Conservation (phyloP, 2,329 filamentous ascomycete species). For the Monosporascus cannonballus region DNA sequence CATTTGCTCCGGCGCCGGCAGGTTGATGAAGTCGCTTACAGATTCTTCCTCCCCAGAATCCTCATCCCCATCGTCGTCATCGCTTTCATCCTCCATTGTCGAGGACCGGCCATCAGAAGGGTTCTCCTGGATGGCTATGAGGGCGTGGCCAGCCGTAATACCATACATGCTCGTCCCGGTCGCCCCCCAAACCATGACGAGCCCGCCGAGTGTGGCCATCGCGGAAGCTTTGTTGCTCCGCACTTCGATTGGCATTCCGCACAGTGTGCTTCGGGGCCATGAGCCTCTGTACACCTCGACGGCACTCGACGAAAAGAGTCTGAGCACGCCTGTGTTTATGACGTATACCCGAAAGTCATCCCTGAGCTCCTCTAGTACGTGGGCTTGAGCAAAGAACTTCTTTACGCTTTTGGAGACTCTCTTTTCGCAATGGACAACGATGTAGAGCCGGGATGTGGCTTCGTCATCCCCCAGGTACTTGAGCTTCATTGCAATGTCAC, state of each 20-base stretch:
- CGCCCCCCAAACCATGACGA: not conserved
- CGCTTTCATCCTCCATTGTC: not conserved
- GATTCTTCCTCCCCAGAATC: not conserved
- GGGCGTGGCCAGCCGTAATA: conserved; percentile 5
- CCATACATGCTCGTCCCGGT: not conserved
- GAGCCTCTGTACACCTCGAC: too few species aligned
- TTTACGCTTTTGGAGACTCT: conserved; percentile 1
- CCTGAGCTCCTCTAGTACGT: conserved; percentile 1
- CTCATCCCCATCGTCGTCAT: not conserved
- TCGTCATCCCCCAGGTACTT: conserved; percentile 1
- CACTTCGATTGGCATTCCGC: too few species aligned
- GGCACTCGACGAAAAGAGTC: not conserved
- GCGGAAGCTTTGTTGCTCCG: not conserved
- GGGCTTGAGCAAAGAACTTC: conserved; percentile 4
- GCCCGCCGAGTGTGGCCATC: conserved; percentile 4
- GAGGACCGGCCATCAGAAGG: too few species aligned
- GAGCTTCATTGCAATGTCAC: conserved; percentile 2
- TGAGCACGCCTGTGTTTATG: not conserved
- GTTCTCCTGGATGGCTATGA: not conserved
- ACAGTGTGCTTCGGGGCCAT: too few species aligned
- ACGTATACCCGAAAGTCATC: conserved; percentile 2
- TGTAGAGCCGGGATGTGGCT: not conserved
- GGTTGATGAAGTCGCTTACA: not conserved
- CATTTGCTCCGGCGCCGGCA: too few species aligned
- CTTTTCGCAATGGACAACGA: conserved; percentile 7